Percentiles rank a stretch among this genome's conserved stretches.
Conservation (phyloP, 371 early-diverging fungal species). For the Actinomortierella wolfii region DNA sequence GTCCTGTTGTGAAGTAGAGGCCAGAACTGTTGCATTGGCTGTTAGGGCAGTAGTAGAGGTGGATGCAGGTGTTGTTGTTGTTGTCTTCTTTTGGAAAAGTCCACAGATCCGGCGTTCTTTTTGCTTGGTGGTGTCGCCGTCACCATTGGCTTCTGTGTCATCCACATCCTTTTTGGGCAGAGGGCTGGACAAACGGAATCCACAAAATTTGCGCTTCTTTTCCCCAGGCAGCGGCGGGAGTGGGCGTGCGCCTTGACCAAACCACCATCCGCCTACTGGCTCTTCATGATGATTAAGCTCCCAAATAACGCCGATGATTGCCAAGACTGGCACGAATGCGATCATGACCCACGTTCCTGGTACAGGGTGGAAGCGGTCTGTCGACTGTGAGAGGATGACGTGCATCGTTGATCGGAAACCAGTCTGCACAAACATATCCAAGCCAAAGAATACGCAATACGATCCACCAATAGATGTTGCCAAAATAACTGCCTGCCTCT, state of each 20-base stretch:
- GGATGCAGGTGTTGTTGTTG: no score
- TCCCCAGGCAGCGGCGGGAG: conserved; percentile 31
- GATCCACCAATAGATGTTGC: conserved; percentile 58
- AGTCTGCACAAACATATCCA: conserved; percentile 61
- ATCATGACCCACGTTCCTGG: conserved; percentile 43
- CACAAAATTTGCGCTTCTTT: conserved; percentile 32
- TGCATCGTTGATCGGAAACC: conserved; percentile 49
- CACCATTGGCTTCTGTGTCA: neutral
- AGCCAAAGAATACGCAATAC: conserved; percentile 59
- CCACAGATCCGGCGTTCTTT: no score
- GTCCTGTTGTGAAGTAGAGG: no score
- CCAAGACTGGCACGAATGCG: conserved; percentile 33
- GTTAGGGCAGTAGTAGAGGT: no score
- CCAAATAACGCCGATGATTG: conserved; percentile 25
- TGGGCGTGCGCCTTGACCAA: conserved; percentile 33
- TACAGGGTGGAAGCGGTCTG: conserved; percentile 17
- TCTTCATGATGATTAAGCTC: conserved; percentile 36
- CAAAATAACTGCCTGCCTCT: conserved; percentile 35
- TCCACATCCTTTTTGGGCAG: conserved; percentile 2
- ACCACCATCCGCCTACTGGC: conserved; percentile 38
- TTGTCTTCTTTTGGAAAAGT: no score
- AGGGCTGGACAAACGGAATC: conserved; percentile 13
- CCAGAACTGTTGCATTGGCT: no score
- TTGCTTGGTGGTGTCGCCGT: neutral
- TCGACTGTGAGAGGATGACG: conserved; percentile 42